Base-by-base conservation (phyloP, 1,139 yeast species). In the Yamadazyma sp. region DNA sequence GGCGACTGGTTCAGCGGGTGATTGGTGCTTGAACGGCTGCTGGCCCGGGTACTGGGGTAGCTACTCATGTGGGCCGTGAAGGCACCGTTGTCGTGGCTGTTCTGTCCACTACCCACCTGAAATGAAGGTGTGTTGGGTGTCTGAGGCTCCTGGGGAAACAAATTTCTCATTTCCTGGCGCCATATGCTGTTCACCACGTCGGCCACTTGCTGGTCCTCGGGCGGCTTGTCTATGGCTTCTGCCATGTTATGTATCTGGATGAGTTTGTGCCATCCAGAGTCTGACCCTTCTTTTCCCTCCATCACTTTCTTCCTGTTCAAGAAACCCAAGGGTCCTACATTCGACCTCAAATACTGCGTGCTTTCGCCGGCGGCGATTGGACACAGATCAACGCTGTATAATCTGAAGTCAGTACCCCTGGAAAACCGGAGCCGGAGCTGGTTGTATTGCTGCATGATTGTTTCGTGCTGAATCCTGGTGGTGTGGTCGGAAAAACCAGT, bases 401-500 rank as follows among this genome's bases (percentile, higher is more conserved):
- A 34, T 3, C 39, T 33, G 18, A 35, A 40, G 32, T 46, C 42
- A 3, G 51, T 44, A 6, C 36, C 8, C 29, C 39, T 40, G 3
- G 67, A 54, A 38, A 67, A 71, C 31, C 75, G 47, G 16, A 69
- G 53, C 28, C 75, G 48, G n/a, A 71, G 61, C 11, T 62, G 58
- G 9, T 62, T 67, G 51, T 68, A 70, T 38, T 70, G 72, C 3
- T 67, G 59, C 34, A 54, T 47, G 3, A 71, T 54, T 2, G 67
- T 61, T 43, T 71, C 75, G 43, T 69, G 61, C 42, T 67, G 73
- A 27, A 67, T 66, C 38, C 58, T 65, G 37, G 60, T 55, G 24
- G 56, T 50, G 41, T 62, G 54, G 31, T 54, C 52, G 24, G 17
- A 29, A 8, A 54, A 44, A 12, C 38, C 17, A 3, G n/a, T n/a